These are phyloP conservation scores for Psilocybe tampanensis DNA, from an alignment of 768 basidiomycete species.

Conservation along the genomic window DNA sequence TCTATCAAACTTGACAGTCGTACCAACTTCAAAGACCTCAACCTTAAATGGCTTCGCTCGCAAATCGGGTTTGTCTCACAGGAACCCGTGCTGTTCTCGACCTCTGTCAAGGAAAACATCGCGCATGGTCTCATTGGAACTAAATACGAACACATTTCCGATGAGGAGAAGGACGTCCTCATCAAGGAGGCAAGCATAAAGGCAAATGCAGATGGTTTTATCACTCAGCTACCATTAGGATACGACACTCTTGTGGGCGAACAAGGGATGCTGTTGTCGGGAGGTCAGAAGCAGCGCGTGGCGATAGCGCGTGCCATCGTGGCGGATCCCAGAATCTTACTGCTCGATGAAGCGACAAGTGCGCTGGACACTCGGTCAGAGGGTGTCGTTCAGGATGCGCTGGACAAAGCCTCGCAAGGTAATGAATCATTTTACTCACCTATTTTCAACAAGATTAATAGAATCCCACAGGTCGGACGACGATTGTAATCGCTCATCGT, in stretches of 20 bases:
- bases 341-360: conserved; percentile 85
- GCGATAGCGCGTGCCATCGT: conserved; percentile 90
- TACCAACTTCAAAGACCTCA: conserved; percentile 67
- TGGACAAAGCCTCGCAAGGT: conserved; percentile 75
- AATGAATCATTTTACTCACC: too few species aligned
- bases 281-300: conserved; percentile 86
- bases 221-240: conserved; percentile 72
- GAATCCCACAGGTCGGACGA: conserved; percentile 60
- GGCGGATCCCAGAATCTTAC: conserved; percentile 78
- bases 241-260: conserved; percentile 90
- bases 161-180: conserved; percentile 74
- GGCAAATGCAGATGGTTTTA: conserved; percentile 85
- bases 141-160: conserved; percentile 56
- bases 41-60: conserved; percentile 80
- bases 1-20: conserved; percentile 70
- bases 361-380: conserved; percentile 88
- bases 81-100: conserved; percentile 83
- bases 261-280: conserved; percentile 79
- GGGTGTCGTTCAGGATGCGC: conserved; percentile 87
- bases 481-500: conserved; percentile 77
- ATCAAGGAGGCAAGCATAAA: conserved; percentile 85
- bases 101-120: conserved; percentile 78
- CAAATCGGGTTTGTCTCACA: conserved; percentile 89
- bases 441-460: not conserved
- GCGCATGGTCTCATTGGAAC: conserved; percentile 83